Evolutionary conservation across 2,329 filamentous ascomycete genomes (phyloP), one percentile per base, ranked within the genome.

Genomic region (Teratosphaeria nubilosa): DNA sequence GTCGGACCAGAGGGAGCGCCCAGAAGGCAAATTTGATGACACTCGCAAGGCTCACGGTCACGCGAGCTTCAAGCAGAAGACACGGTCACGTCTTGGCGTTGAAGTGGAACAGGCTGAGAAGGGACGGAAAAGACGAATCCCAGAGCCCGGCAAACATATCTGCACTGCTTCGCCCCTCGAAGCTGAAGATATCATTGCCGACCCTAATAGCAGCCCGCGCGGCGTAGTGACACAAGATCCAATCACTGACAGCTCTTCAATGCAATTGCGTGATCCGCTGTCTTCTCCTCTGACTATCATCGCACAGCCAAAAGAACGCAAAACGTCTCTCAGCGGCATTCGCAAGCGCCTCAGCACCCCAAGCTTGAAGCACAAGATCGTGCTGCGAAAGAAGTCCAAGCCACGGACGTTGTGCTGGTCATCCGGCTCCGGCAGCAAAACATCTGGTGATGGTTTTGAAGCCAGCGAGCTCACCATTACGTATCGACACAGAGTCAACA

Each of bases 321-420:
- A 60, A 41, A 57, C 59, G 30, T 59, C 62, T 16, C 56, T 69
- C 53, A 67, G 58, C 34, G 56, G 58, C 14, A 62, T 65, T 25
- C 58, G 63, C 51, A 65, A 63, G 56, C 63, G 65, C 1, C 48
- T 67, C 45, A 57, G 41, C 25, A 51, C 41, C 14, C 51, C 58
- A 5, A 53, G 4, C 2, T 57, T 53, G 20, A 52, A 30, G 24
- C 55, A 57, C 27, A 57, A 56, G 55, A 25, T 45, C 13, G 24
- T 55, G 27, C 53, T 25, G 30, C 53, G 30, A 16, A 53, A 56
- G 53, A 41, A 27, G 30, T 52, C 10, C 14, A 27, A 34, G 24
- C 53, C 27, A 20, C 11, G 13, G 20, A 20, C 41, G 6, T 56
- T 51, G 41, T 54, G 13, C 34, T 41, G 34, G 13, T n/a, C 27